Evolutionary conservation across 176 grass and related monocot species (phyloP), one percentile per base, ranked within the genome.

Genomic region (Phragmites australis): DNA sequence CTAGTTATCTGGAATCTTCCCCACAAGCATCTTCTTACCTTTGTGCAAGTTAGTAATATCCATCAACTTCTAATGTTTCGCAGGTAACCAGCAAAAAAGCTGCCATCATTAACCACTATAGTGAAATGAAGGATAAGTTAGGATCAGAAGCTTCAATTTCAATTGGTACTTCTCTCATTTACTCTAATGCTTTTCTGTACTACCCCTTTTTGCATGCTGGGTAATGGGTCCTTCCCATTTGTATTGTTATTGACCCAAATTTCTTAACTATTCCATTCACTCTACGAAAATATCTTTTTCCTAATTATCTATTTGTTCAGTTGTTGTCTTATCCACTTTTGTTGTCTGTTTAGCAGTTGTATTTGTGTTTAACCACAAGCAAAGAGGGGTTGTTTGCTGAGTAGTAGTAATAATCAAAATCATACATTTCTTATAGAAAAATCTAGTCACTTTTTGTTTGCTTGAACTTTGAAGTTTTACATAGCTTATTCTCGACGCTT

Each of bases 81-180:
- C 80, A 98, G 92, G 95, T 98, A 70, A 98, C 92, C 47, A 94
- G 95, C 89, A 98, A 98, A 85, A 98, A 98, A 65, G 90, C 95
- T 37, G 90, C 95, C 70, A 91, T 93, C 44, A 91, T 98, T 68
- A 91, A 98, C 37, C 90, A 93, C 44, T 91, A 89, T 67, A 88
- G 66, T 77, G 90, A 91, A 87, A 87, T 98, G 88, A 98, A 79
- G 77, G 90, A 93, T 69, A 98, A 94, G 52, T 73, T 94, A 69
- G 95, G 92, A 75, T 79, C 95, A 23, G 90, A 93, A 81, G 78
- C 86, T 89, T 91, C 85, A 10, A 98, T 98, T 84, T 98, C 92
- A 32, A 91, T 79, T 18, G 95, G 95, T 98, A 83, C 4, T 50
- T 61, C 9, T 25, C 52, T 61, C 66, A 34, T 79, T 81, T 80